Evolutionary conservation across 306 rosid genomes (phyloP).

Genomic region (Quercus mongolica): DNA sequence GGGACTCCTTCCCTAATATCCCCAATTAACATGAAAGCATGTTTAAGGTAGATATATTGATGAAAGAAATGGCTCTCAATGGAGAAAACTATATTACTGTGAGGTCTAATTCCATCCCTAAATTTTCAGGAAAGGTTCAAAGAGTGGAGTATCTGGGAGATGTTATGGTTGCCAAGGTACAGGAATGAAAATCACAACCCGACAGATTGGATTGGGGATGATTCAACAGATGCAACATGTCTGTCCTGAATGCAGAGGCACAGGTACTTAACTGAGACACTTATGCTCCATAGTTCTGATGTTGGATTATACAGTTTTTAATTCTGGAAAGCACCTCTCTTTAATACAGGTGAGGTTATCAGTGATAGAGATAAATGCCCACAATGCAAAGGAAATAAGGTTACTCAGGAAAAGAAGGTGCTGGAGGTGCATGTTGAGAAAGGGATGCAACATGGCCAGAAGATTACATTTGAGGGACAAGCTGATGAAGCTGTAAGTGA

Average conservation of each 20-base stretch:
- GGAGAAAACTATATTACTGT: neutral
- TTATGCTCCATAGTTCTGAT: neutral
- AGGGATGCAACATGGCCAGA: slow-evolving; percentile 75
- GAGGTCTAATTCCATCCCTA: neutral
- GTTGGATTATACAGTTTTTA: slow-evolving; percentile 3
- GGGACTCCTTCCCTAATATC: neutral
- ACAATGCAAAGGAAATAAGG: slow-evolving; percentile 65
- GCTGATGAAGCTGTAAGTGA: slow-evolving; percentile 76
- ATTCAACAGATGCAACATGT: slow-evolving; percentile 73
- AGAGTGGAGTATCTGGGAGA: slow-evolving; percentile 59
- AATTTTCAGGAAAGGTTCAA: slow-evolving; percentile 67
- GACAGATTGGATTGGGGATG: slow-evolving; percentile 69
- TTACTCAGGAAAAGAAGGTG: slow-evolving; percentile 67
- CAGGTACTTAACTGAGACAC: slow-evolving; percentile 43
- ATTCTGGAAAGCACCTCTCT: slow-evolving; percentile 15
- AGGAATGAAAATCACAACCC: slow-evolving; percentile 59
- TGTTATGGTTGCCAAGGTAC: slow-evolving; percentile 75
- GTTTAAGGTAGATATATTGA: neutral
- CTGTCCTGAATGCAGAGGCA: slow-evolving; percentile 66
- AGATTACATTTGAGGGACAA: slow-evolving; percentile 66
- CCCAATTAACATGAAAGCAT: neutral
- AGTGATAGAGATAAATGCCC: slow-evolving; percentile 70
- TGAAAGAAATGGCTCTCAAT: neutral
- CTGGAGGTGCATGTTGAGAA: slow-evolving; percentile 68
- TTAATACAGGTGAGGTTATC: slow-evolving; percentile 60